phyloP scores from a whole-genome alignment of 495 filamentous ascomycete genomes.

The Hypoxylon perforatum region DNA sequence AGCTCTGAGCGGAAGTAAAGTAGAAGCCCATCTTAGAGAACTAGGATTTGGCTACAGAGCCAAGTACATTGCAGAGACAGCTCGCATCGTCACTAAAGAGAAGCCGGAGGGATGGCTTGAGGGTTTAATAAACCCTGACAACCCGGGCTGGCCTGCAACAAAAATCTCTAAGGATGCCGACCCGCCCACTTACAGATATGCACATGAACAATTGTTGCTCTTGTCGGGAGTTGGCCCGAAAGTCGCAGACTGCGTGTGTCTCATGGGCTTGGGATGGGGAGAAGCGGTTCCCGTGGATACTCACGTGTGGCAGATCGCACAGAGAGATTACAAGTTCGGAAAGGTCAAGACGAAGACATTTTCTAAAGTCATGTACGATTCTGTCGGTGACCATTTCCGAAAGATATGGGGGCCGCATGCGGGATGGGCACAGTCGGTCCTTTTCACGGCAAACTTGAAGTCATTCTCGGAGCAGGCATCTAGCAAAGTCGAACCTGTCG shows the following conservation, averaged over 20 bases:
- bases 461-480: conserved; percentile 76
- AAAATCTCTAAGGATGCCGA: conserved; percentile 4
- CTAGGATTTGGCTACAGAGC: conserved; percentile 96
- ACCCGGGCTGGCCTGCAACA: conserved; percentile 58
- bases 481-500: conserved; percentile 62
- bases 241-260: conserved; percentile 93
- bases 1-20: conserved; percentile 71
- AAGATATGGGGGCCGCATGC: conserved; percentile 92
- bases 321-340: conserved; percentile 92
- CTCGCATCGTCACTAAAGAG: conserved; percentile 74
- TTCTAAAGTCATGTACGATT: conserved; percentile 87
- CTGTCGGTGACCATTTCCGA: conserved; percentile 89
- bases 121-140: conserved; percentile 78
- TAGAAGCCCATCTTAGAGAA: conserved; percentile 80
- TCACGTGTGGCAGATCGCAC: conserved; percentile 98
- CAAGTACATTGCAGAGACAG: conserved; percentile 89
- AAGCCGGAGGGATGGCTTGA: conserved; percentile 80
- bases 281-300: conserved; percentile 97
- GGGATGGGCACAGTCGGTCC: conserved; percentile 96
- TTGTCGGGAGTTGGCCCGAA: conserved; percentile 94
- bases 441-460: conserved; percentile 94
- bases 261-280: conserved; percentile 98
- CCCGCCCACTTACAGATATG: conserved; percentile 70
- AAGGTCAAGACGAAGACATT: conserved; percentile 86
- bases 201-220: conserved; percentile 81